These are phyloP conservation scores for Rhizophora mangle DNA, from an alignment of 345 rosid species.

Conservation along the genomic window DNA sequence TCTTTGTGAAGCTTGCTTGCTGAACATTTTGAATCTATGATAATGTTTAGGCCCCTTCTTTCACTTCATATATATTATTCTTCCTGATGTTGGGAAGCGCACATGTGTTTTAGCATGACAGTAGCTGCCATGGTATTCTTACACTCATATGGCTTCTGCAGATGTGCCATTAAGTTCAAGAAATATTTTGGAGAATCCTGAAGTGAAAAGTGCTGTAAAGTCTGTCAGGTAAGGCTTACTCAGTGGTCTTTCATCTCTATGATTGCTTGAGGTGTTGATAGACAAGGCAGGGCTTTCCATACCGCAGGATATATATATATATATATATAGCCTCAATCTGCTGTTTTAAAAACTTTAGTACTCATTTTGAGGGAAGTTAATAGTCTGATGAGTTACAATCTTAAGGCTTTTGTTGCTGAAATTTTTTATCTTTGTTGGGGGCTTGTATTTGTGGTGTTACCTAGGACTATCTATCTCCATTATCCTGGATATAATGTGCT, in stretches of 20 bases:
- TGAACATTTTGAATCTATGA: no score
- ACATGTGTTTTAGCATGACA: background rate
- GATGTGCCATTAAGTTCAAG: slow-evolving; percentile 80
- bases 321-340: background rate
- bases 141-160: slow-evolving; percentile 31
- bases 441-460: no score
- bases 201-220: slow-evolving; percentile 83
- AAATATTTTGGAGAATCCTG: slow-evolving; percentile 84
- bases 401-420: background rate
- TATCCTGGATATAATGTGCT: background rate
- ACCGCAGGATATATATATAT: background rate
- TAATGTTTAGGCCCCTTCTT: no score
- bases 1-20: no score
- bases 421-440: background rate
- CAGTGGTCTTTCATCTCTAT: background rate
- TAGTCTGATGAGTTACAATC: background rate
- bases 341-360: background rate
- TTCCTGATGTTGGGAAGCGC: no score
- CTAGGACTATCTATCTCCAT: no score
- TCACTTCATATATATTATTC: no score
- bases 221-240: slow-evolving; percentile 54
- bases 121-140: slow-evolving; percentile 1
- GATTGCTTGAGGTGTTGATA: background rate
- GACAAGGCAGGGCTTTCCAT: background rate
- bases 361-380: background rate